Conservation (phyloP, 441 rosid genomes). For the Erodium texanum region DNA sequence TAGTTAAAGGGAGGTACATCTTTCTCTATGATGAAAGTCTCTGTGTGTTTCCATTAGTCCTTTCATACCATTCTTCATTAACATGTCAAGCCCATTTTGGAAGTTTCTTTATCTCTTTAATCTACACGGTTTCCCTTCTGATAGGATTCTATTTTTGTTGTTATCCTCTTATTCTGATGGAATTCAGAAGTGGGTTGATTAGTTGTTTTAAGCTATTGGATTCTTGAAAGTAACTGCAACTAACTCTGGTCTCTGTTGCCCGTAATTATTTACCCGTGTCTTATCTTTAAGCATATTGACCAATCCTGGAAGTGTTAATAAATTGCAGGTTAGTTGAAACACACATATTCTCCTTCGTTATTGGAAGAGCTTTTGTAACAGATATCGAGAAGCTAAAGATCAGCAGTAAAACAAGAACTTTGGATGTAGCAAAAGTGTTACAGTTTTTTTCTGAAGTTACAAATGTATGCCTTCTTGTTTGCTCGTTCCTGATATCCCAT, state of each 20-base stretch:
- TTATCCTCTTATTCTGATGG: constrained; percentile 6
- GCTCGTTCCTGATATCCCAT: constrained; percentile 12
- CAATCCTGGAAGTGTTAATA: constrained; percentile 24
- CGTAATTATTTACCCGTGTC: neutral
- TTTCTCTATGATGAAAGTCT: neutral
- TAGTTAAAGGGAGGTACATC: neutral
- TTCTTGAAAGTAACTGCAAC: neutral
- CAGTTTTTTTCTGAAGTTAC: constrained; percentile 70
- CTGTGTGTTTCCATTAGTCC: neutral
- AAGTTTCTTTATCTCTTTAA: neutral
- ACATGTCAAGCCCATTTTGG: constrained; percentile 3
- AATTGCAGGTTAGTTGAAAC: constrained; percentile 96
- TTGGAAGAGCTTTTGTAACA: constrained; percentile 99
- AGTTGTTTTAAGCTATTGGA: constrained; percentile 6
- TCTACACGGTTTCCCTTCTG: constrained; percentile 1
- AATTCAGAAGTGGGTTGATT: neutral
- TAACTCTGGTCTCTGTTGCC: neutral
- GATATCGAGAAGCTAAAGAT: constrained; percentile 96
- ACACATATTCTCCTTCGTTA: constrained; percentile 94
- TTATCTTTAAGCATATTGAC: constrained; percentile 20
- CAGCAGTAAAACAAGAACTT: constrained; percentile 76
- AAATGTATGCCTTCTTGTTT: constrained; percentile 44
- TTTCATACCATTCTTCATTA: neutral
- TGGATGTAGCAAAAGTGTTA: constrained; percentile 61
- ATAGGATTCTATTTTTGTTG: neutral